Conservation (phyloP, 345 rosid species). For the Salix arbutifolia region DNA sequence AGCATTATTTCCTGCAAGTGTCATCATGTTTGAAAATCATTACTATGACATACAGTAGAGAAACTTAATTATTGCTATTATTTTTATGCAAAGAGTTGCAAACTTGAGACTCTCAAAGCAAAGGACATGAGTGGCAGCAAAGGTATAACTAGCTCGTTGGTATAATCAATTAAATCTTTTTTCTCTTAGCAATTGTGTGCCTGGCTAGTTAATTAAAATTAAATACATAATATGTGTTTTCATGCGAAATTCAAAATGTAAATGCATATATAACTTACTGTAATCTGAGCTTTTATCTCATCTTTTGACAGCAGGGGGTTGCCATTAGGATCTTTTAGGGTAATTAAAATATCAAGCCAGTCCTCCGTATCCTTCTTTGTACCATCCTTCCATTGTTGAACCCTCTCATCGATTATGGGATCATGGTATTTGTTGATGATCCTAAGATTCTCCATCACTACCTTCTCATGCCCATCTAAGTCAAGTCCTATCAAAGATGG, state of each 20-base stretch:
- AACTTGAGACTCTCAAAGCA: no score
- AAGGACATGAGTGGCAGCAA: no score
- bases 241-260: no score
- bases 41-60: not conserved
- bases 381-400: conserved; percentile 31
- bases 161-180: no score
- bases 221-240: no score
- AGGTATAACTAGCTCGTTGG: no score
- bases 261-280: conserved; percentile 12
- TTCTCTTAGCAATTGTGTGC: no score
- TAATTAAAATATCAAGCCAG: conserved; percentile 41
- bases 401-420: conserved; percentile 34
- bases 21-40: not conserved
- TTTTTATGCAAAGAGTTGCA: no score
- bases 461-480: conserved; percentile 39
- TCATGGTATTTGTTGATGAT: conserved; percentile 30
- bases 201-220: no score
- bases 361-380: conserved; percentile 27
- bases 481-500: conserved; percentile 39
- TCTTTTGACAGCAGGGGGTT: conserved; percentile 23
- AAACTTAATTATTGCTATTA: no score
- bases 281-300: conserved; percentile 48
- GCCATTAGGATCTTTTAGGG: conserved; percentile 28
- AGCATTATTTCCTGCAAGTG: conserved; percentile 42
- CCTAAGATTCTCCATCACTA: not conserved